These are phyloP conservation scores for Claviceps arundinis DNA, from an alignment of 2,329 filamentous ascomycete genomes.

Conservation along the genomic window DNA sequence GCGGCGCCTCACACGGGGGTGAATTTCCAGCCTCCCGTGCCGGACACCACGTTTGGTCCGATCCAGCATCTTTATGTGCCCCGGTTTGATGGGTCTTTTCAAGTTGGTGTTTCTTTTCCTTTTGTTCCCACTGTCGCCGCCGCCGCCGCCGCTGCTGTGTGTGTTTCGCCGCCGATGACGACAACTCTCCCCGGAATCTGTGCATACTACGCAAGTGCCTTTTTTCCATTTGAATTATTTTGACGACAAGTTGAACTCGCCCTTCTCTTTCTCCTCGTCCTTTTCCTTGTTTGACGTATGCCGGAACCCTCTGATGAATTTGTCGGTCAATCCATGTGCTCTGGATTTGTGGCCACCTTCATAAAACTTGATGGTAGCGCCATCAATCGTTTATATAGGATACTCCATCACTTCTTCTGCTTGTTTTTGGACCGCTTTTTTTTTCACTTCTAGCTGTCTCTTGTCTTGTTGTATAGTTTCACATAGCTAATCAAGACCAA, in stretches of 20 bases:
- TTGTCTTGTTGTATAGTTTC: background rate
- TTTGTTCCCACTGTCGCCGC: conserved; percentile 13
- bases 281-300: conserved; percentile 7
- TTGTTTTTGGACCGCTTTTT: background rate
- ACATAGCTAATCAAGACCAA: conserved; percentile 6
- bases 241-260: background rate
- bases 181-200: conserved; percentile 19
- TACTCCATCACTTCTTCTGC: background rate
- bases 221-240: background rate
- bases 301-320: background rate
- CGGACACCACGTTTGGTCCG: conserved; percentile 42
- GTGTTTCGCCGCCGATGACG: conserved; percentile 13
- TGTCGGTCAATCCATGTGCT: background rate
- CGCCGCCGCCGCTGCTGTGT: conserved; percentile 7
- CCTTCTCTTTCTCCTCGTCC: background rate
- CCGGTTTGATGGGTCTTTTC: conserved; percentile 30
- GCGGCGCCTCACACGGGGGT: conserved; percentile 28
- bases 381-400: no score
- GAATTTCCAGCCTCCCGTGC: conserved; percentile 45
- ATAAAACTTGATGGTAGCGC: no score
- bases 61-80: conserved; percentile 43
- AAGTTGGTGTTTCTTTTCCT: conserved; percentile 18
- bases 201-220: conserved; percentile 27
- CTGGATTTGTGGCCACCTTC: background rate
- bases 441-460: background rate